phyloP scores from a whole-genome alignment of 108 stramenopile species.

The Pseudonitzschia pungens region DNA sequence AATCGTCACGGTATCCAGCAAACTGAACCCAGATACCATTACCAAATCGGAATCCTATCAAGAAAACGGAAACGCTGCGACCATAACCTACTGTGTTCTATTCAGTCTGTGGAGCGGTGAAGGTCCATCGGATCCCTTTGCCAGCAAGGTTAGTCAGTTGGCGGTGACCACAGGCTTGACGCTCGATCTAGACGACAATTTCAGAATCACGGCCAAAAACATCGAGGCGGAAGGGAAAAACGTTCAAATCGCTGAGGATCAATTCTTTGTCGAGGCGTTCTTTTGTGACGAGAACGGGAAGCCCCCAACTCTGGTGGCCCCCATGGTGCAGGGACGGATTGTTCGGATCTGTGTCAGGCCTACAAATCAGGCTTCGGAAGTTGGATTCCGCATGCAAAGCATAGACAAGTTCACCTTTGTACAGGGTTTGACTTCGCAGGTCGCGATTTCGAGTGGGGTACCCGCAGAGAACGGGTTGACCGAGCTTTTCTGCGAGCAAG shows the following conservation, averaged over 20 bases:
- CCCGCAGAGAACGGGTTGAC: constrained; percentile 12
- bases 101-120: constrained; percentile 20
- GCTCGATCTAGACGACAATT: constrained; percentile 17
- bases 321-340: not conserved
- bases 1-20: constrained; percentile 6
- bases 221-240: constrained; percentile 8
- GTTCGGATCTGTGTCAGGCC: constrained; percentile 22
- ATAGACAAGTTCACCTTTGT: constrained; percentile 20
- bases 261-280: constrained; percentile 24
- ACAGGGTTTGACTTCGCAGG: constrained; percentile 23
- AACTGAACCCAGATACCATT: constrained; percentile 14
- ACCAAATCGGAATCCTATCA: constrained; percentile 3
- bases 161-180: constrained; percentile 2
- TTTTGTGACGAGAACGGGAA: constrained; percentile 9
- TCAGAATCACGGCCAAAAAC: constrained; percentile 16
- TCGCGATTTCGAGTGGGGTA: constrained; percentile 5
- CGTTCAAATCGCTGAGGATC: constrained; percentile 13
- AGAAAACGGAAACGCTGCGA: not conserved
- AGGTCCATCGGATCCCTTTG: constrained; percentile 11
- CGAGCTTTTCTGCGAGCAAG: constrained; percentile 12
- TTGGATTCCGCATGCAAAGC: constrained; percentile 29
- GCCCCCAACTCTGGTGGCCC: not conserved
- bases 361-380: constrained; percentile 18
- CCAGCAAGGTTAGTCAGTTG: constrained; percentile 13
- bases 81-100: constrained; percentile 16